phyloP scores from a whole-genome alignment of 305 asterid species.

The Lippia alba region DNA sequence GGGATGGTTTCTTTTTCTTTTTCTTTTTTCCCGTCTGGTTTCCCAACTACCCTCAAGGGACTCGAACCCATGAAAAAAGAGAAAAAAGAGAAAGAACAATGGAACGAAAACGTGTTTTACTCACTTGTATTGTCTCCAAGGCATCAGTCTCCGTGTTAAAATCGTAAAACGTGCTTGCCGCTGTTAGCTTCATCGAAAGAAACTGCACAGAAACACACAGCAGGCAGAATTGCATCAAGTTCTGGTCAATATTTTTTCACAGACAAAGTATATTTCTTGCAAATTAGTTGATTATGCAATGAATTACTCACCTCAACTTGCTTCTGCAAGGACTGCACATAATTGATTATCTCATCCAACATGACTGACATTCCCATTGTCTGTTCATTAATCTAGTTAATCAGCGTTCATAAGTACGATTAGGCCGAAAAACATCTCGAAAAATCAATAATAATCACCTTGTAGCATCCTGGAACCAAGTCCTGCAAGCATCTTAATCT shows the following conservation, averaged over 20 bases:
- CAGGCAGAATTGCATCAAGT: neutral
- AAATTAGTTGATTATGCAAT: neutral
- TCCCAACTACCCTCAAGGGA: too few relatives aligned
- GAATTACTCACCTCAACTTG: conserved; percentile 79
- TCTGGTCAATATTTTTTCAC: neutral
- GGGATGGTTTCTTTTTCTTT: too few relatives aligned
- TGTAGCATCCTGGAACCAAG: conserved; percentile 94
- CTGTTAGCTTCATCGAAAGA: conserved; percentile 86
- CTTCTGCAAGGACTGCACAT: conserved; percentile 86
- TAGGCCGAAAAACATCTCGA: neutral
- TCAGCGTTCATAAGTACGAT: too few relatives aligned
- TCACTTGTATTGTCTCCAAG: conserved; percentile 61
- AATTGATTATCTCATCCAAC: conserved; percentile 90
- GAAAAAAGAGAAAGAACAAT: too few relatives aligned
- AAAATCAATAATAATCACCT: conserved; percentile 43
- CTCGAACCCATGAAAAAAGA: too few relatives aligned
- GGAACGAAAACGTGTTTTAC: neutral
- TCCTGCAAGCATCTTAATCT: conserved; percentile 80
- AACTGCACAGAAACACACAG: conserved; percentile 51
- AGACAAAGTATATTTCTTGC: neutral
- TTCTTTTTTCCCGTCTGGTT: too few relatives aligned
- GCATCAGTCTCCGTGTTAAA: conserved; percentile 62
- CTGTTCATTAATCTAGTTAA: conserved; percentile 54
- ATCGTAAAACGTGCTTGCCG: conserved; percentile 68
- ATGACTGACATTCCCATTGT: conserved; percentile 96